phyloP scores from a whole-genome alignment of 345 rosid genomes.

The Eucalyptus virginea region DNA sequence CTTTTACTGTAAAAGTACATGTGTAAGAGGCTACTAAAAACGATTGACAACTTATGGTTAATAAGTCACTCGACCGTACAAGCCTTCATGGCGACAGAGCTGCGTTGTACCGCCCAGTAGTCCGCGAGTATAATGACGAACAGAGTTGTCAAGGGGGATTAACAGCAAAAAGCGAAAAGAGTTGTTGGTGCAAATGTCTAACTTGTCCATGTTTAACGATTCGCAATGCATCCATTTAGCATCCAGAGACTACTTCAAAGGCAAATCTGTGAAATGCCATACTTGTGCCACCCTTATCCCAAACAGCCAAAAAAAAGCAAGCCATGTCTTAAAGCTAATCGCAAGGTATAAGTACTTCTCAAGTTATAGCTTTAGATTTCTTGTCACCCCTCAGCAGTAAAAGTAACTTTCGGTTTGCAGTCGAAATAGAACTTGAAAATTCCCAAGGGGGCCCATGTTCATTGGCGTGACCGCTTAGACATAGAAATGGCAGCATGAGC shows the following conservation, averaged over 20 bases:
- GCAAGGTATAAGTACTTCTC: neutral
- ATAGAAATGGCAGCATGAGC: neutral
- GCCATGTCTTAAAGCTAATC: neutral
- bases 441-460: too few species aligned
- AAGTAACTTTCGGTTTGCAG: neutral
- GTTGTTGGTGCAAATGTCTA: neutral
- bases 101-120: neutral
- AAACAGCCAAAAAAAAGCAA: neutral
- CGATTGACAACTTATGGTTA: neutral
- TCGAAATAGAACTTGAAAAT: neutral
- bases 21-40: neutral
- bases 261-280: neutral
- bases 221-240: neutral
- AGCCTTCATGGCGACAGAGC: neutral
- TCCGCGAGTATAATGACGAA: neutral
- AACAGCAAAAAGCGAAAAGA: neutral
- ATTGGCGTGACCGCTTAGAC: neutral
- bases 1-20: rapidly evolving
- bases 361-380: neutral
- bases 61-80: neutral
- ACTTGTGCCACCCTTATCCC: neutral
- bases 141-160: neutral
- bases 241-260: neutral
- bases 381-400: neutral
- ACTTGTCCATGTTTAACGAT: neutral